Conservation (phyloP, 208 protist species). For the Borovskyia barvae region DNA sequence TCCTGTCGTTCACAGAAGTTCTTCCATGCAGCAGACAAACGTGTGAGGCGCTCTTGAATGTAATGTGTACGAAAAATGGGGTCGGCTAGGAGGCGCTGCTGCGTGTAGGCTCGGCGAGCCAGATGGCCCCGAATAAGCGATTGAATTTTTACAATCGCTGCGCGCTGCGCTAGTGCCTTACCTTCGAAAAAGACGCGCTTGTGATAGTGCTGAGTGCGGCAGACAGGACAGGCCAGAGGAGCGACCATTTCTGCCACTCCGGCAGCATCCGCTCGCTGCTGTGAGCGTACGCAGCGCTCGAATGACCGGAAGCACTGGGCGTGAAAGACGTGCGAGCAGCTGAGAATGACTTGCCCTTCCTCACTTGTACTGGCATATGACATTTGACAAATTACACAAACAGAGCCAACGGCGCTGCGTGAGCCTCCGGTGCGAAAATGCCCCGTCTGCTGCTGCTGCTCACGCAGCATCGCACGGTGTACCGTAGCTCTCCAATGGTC, state of each 20-base stretch:
- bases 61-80: slow-evolving; percentile 57
- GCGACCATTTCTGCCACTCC: slow-evolving; percentile 16
- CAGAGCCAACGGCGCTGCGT: neutral
- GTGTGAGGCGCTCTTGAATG: slow-evolving; percentile 50
- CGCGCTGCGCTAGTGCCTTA: slow-evolving; percentile 77
- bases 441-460: slow-evolving; percentile 16
- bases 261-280: slow-evolving; percentile 38
- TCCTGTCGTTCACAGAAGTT: slow-evolving; percentile 44
- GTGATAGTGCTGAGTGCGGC: slow-evolving; percentile 74
- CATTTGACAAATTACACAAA: slow-evolving; percentile 81
- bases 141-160: slow-evolving; percentile 75
- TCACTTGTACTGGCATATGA: slow-evolving; percentile 51
- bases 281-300: slow-evolving; percentile 62
- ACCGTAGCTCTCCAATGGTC: slow-evolving; percentile 70
- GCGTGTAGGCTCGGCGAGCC: slow-evolving; percentile 58
- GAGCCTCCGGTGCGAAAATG: neutral
- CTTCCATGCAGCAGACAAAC: slow-evolving; percentile 60
- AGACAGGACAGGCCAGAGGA: slow-evolving; percentile 75
- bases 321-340: slow-evolving; percentile 88
- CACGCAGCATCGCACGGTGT: slow-evolving; percentile 46
- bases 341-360: slow-evolving; percentile 78
- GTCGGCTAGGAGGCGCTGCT: slow-evolving; percentile 47
- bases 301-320: slow-evolving; percentile 81
- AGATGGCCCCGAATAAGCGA: slow-evolving; percentile 54
- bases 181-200: slow-evolving; percentile 82